Evolutionary conservation across 2,329 filamentous ascomycete genomes (phyloP), one percentile per base, ranked within the genome.

Genomic region (Penicillium sp.): DNA sequence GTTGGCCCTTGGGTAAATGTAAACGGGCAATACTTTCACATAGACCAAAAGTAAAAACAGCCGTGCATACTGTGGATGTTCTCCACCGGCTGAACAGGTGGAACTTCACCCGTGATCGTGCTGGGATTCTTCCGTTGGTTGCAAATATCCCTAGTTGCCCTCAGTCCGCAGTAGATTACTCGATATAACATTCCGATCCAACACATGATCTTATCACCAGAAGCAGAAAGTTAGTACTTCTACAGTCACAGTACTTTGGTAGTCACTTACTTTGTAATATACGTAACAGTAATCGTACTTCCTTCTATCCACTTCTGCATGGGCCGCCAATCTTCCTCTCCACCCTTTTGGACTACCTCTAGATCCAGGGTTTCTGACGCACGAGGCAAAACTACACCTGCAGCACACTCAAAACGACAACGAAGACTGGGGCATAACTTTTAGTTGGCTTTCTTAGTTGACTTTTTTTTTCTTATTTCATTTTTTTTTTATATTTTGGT

Each of bases 341-440:
- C 60, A 62, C 65, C 49, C n/a, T n/a, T n/a, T 51, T 14, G 42
- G 49, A 53, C 55, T 55, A 59, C 54, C 54, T 55, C 67, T 71
- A 71, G 68, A 69, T 71, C 67, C 62, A 68, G 66, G 67, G 66
- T 66, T 63, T 68, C 66, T 70, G 65, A 71, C 66, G 66, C 67
- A 69, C 64, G 62, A 69, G 64, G 65, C 58, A 69, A 68, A 67
- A 66, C 64, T 66, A 66, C 64, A 66, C 64, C 65, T 71, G 68
- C 68, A 71, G 63, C 63, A 64, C 61, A 59, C 67, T 70, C 65
- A 63, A 69, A 70, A 69, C 61, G 68, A 69, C 63, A 64, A 70
- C 47, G 46, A 57, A 57, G 47, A 60, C 59, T 46, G 47, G 57
- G 44, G 50, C 52, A 53, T 31, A 49, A 49, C 52, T 50, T 56